Conservation (phyloP, 352 stramenopile species). For the Phytopythium vexans region DNA sequence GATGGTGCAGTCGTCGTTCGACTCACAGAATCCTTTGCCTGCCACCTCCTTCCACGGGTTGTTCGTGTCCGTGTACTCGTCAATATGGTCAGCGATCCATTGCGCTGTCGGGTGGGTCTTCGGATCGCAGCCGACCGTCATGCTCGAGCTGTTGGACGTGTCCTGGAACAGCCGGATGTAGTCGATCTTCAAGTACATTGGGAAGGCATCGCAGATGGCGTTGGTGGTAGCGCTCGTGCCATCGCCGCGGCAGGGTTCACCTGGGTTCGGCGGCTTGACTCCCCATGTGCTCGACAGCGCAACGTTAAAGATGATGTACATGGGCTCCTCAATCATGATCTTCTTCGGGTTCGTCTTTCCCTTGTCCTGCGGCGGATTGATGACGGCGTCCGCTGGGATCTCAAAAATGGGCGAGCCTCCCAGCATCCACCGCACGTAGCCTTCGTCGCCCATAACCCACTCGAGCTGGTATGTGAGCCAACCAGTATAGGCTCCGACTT, state of each 20-base stretch:
- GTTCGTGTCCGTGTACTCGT: slow-evolving; percentile 14
- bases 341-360: too few species aligned
- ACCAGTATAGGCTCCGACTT: too few species aligned
- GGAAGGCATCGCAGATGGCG: slow-evolving; percentile 20
- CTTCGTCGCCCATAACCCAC: slow-evolving; percentile 48
- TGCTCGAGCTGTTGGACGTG: slow-evolving; percentile 3
- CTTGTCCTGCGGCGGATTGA: slow-evolving; percentile 40
- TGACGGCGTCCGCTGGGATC: slow-evolving; percentile 62
- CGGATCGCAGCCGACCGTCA: slow-evolving; percentile 21
- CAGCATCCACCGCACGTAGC: slow-evolving; percentile 74
- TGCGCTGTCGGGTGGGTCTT: slow-evolving; percentile 48
- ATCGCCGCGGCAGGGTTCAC: slow-evolving; percentile 15
- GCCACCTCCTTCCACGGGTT: slow-evolving; percentile 8
- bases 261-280: slow-evolving; percentile 20
- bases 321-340: too few species aligned
- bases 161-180: slow-evolving; percentile 37
- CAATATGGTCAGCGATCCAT: slow-evolving; percentile 40
- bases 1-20: slow-evolving; percentile 16
- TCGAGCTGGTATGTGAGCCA: too few species aligned
- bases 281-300: slow-evolving; percentile 87
- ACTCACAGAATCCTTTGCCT: slow-evolving; percentile 13
- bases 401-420: slow-evolving; percentile 86
- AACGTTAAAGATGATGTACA: slow-evolving; percentile 89
- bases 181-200: slow-evolving; percentile 56
- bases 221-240: slow-evolving; percentile 8